Evolutionary conservation across 2,329 filamentous ascomycete species (phyloP), one percentile per base, ranked within the genome.

Genomic region (Cladosporium velox): DNA sequence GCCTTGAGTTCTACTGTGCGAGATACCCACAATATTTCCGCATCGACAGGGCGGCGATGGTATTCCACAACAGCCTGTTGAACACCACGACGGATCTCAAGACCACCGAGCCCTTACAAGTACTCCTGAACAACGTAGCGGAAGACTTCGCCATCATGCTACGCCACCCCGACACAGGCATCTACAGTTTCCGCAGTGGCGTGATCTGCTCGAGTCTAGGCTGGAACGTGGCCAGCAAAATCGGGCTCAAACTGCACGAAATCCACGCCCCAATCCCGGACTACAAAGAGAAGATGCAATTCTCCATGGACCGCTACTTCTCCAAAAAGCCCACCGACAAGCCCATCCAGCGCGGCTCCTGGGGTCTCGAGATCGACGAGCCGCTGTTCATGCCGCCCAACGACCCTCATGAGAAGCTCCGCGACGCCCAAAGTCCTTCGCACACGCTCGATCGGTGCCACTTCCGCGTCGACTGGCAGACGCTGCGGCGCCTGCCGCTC

Each of bases 271-370:
- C 85, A 0, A 90, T 96, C 26, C 92, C 92, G 0, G 91, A 95
- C 72, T 96, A 94, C 76, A 91, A 91, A 70, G 89, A 91, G 75
- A 96, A 93, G 80, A 93, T 96, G 90, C 86, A 90, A 44, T 90
- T 92, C 69, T 93, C 90, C 49, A 93, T 96, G 90, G 91, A 96
- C 73, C 84, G 91, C n/a, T 95, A 88, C 77, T 96, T 96, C 74
- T 86, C 89, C 34, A 93, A 91, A 74, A 87, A 93, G 81, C 86
- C 91, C 0, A 85, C 89, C 0, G 85, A 89, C 68, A 87, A 87
- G 68, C 88, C 92, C 1, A 95, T 96, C 64, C 92, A 95, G 77
- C 87, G 92, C 60, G 91, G 91, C 3, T 93, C 90, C 1, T 96
- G 92, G 92, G 90, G 90, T 4, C 81, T 96, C 0, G 92, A 95